Conservation (phyloP, 306 rosid genomes). For the Oxytropis ochrocephala region DNA sequence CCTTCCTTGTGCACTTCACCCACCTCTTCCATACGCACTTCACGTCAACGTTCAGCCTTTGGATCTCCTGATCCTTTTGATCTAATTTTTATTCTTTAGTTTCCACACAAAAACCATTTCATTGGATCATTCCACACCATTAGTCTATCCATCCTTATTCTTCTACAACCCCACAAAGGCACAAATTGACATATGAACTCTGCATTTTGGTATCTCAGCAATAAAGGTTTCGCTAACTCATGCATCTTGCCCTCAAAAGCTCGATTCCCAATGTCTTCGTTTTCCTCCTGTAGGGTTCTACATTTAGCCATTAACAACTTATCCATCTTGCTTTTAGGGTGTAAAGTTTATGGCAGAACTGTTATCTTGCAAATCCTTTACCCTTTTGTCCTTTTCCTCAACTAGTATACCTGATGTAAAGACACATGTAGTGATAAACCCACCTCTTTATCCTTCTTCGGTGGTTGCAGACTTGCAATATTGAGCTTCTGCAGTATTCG, state of each 20-base stretch:
- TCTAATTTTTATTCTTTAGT: too few species aligned
- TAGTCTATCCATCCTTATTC: constrained; percentile 72
- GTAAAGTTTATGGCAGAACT: constrained; percentile 77
- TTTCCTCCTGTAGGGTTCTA: constrained; percentile 91
- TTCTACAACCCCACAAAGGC: constrained; percentile 76
- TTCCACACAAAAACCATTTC: too few species aligned
- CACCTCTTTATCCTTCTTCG: too few species aligned
- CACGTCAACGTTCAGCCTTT: constrained; percentile 44
- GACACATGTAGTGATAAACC: too few species aligned
- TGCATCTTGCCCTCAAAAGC: too few species aligned
- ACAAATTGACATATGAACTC: constrained; percentile 73
- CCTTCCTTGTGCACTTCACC: too few species aligned
- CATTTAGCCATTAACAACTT: constrained; percentile 94
- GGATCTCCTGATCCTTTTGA: constrained; percentile 55
- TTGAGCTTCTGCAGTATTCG: too few species aligned
- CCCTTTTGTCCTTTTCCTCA: constrained; percentile 80
- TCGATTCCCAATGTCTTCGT: constrained; percentile 93
- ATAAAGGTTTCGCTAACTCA: constrained; percentile 72
- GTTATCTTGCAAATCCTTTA: constrained; percentile 83
- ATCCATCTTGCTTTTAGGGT: constrained; percentile 90
- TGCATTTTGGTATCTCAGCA: constrained; percentile 75
- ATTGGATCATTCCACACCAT: constrained; percentile 92
- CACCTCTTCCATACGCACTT: too few species aligned
- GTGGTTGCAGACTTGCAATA: too few species aligned
- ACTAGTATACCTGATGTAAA: too few species aligned